phyloP scores from a whole-genome alignment of 2,329 filamentous ascomycete species.

The Leptographium lundbergii region DNA sequence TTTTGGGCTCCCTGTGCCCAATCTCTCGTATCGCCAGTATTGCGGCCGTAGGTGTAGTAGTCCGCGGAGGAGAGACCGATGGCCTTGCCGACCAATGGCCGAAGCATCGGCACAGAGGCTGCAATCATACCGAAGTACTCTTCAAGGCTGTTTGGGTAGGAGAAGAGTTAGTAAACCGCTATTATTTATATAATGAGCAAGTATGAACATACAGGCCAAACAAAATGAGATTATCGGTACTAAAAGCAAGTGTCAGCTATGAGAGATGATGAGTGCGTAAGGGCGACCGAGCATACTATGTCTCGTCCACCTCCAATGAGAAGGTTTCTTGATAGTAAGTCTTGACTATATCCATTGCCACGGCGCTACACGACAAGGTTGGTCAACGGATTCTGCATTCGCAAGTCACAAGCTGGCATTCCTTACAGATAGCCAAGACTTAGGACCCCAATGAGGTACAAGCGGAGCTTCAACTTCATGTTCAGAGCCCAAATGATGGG shows the following conservation, averaged over 20 bases:
- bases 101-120: constrained; percentile 25
- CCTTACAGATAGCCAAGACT: constrained; percentile 28
- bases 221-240: constrained; percentile 9
- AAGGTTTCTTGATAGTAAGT: constrained; percentile 23
- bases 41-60: constrained; percentile 4
- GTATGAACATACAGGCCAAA: constrained; percentile 21
- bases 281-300: constrained; percentile 17
- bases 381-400: not conserved
- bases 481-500: constrained; percentile 29
- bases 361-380: constrained; percentile 17
- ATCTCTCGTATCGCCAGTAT: not conserved
- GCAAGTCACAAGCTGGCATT: not conserved
- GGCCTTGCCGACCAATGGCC: constrained; percentile 20
- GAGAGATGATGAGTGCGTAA: not conserved
- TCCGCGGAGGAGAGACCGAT: constrained; percentile 15
- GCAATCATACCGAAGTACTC: constrained; percentile 27
- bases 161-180: constrained; percentile 7
- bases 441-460: constrained; percentile 27
- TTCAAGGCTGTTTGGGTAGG: constrained; percentile 20
- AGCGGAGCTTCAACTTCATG: constrained; percentile 22
- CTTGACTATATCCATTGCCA: constrained; percentile 27
- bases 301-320: constrained; percentile 18
- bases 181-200: not conserved
- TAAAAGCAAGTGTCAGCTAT: not conserved
- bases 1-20: not conserved